Conservation (phyloP, 2,329 filamentous ascomycete species). For the Colletotrichum scovillei region DNA sequence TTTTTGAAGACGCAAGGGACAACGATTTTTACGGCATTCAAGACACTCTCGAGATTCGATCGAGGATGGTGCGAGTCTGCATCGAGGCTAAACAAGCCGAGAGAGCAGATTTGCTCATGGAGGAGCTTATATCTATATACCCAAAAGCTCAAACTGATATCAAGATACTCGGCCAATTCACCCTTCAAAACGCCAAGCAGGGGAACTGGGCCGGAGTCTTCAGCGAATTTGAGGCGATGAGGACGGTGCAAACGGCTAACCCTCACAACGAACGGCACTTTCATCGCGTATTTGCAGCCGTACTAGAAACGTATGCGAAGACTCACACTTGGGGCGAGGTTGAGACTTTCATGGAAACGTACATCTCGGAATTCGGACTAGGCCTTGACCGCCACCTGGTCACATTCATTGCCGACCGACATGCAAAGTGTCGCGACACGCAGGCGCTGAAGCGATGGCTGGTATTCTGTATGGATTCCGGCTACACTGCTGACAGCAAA, state of each 20-base stretch:
- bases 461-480: constrained; percentile 47
- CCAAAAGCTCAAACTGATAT: constrained; percentile 11
- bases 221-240: constrained; percentile 45
- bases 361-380: constrained; percentile 48
- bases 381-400: constrained; percentile 50
- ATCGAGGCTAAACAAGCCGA: constrained; percentile 23
- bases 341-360: constrained; percentile 52
- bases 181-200: constrained; percentile 48
- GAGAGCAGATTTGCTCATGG: constrained; percentile 9
- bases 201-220: constrained; percentile 56
- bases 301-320: constrained; percentile 53
- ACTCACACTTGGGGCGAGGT: constrained; percentile 52
- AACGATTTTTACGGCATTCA: constrained; percentile 23
- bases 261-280: constrained; percentile 37
- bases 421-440: constrained; percentile 52
- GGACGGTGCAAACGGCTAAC: constrained; percentile 31
- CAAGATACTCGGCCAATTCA: constrained; percentile 48
- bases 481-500: constrained; percentile 48
- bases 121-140: not conserved
- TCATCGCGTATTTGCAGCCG: constrained; percentile 48
- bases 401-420: constrained; percentile 56
- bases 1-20: constrained; percentile 14
- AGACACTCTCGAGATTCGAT: constrained; percentile 13
- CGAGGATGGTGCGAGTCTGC: constrained; percentile 27
- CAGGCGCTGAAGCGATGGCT: constrained; percentile 54